Percentiles rank a stretch among this genome's conserved stretches.
Conservation (phyloP, 129 eudicot species). For the Artemisia tridentata region DNA sequence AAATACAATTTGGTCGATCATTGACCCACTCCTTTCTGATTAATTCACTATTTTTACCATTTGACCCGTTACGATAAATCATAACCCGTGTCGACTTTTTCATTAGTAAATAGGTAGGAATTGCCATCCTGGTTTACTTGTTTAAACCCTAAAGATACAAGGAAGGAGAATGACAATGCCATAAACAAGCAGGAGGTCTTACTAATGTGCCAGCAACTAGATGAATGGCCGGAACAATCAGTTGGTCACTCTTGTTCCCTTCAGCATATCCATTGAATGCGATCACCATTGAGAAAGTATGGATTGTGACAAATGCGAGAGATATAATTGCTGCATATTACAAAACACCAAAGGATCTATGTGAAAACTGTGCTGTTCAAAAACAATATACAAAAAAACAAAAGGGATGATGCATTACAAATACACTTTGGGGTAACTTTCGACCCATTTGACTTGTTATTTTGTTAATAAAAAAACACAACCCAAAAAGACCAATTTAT, state of each 20-base stretch:
- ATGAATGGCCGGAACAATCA: conserved; percentile 74
- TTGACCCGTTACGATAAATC: background rate
- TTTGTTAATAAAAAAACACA: background rate
- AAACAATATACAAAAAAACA: background rate
- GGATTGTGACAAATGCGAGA: conserved; percentile 93
- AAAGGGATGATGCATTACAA: background rate
- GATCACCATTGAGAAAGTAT: conserved; percentile 98
- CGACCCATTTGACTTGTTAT: background rate
- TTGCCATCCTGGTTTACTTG: background rate
- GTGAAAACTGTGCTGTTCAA: background rate
- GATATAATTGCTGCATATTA: conserved; percentile 73
- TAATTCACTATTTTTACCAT: background rate
- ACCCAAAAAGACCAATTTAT: background rate
- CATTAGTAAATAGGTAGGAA: background rate
- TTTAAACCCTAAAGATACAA: conserved; percentile 8
- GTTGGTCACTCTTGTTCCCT: conserved; percentile 65
- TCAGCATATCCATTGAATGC: conserved; percentile 91
- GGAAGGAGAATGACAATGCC: background rate
- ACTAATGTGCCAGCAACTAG: conserved; percentile 77
- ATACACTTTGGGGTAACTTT: background rate
- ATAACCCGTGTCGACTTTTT: background rate
- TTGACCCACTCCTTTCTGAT: no score
- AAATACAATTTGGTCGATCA: no score
- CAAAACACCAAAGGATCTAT: background rate
- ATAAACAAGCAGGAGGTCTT: conserved; percentile 15